A percentile compares a stretch with the other conserved stretches of the same genome.
Evolutionary conservation across 2,329 filamentous ascomycete genomes (phyloP).

Genomic region (Daldinia eschscholtzii): DNA sequence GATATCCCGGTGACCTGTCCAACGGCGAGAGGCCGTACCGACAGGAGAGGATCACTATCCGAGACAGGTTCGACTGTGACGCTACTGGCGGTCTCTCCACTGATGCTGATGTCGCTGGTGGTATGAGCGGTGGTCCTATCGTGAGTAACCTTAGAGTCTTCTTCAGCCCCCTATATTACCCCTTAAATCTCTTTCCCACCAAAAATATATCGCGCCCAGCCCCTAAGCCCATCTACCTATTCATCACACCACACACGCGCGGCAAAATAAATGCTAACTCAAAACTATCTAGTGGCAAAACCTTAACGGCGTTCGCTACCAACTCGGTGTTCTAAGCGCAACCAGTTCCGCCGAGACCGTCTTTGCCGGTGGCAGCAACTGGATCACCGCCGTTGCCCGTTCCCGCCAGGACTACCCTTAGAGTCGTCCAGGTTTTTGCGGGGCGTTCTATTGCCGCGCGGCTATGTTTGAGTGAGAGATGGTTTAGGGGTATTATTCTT

Average conservation of each 20-base stretch:
- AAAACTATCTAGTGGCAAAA: not conserved
- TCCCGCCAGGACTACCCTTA: slow-evolving; percentile 27
- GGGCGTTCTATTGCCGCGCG: not conserved
- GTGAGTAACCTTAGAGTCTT: slow-evolving; percentile 17
- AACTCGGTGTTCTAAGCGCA: slow-evolving; percentile 33
- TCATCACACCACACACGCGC: not conserved
- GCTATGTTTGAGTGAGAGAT: not conserved
- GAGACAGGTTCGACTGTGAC: slow-evolving; percentile 19
- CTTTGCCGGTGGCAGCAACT: slow-evolving; percentile 34
- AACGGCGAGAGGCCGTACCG: slow-evolving; percentile 33
- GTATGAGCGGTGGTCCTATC: slow-evolving; percentile 36
- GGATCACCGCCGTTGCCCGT: slow-evolving; percentile 18
- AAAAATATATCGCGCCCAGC: not conserved
- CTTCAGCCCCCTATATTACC: not conserved
- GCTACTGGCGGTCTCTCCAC: slow-evolving; percentile 33
- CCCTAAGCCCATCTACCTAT: not conserved
- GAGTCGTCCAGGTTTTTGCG: not conserved
- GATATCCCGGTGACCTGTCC: slow-evolving; percentile 32
- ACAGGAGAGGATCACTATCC: slow-evolving; percentile 34
- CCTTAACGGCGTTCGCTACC: not conserved
- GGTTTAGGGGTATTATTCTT: not conserved
- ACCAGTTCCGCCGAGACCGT: slow-evolving; percentile 24
- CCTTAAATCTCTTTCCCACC: not conserved
- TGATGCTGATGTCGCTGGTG: slow-evolving; percentile 35
- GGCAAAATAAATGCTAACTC: not conserved